phyloP scores from a whole-genome alignment of 306 rosid species.

The Lithocarpus polystachyus region DNA sequence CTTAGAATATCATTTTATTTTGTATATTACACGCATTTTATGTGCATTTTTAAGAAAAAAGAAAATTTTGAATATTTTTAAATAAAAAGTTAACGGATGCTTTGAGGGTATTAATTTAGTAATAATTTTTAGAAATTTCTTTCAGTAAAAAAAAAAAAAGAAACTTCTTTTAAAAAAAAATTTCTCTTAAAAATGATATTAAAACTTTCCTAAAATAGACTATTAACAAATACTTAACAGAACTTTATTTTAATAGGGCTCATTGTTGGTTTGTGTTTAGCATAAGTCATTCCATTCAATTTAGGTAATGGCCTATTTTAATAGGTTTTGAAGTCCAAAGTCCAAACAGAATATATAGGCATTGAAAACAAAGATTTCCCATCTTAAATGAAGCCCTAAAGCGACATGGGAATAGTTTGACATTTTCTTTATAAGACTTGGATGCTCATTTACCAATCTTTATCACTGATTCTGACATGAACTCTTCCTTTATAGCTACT shows the following conservation, averaged over 20 bases:
- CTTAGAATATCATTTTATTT: not conserved
- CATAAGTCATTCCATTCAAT: slow-evolving; percentile 35
- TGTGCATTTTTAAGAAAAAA: not conserved
- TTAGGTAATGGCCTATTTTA: slow-evolving; percentile 29
- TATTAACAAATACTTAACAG: no score
- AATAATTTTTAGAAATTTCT: no score
- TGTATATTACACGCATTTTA: not conserved
- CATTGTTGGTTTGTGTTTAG: slow-evolving; percentile 45
- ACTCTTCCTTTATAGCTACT: slow-evolving; percentile 8
- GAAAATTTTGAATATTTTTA: no score
- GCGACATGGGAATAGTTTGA: slow-evolving; percentile 10
- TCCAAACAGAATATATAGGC: slow-evolving; percentile 34
- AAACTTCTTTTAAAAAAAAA: no score
- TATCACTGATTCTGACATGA: slow-evolving; percentile 14
- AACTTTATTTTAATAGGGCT: slow-evolving; percentile 4
- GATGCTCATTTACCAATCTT: slow-evolving; percentile 18
- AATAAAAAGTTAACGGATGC: no score
- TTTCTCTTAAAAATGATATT: not conserved
- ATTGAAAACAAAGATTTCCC: slow-evolving; percentile 21
- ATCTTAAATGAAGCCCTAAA: slow-evolving; percentile 22
- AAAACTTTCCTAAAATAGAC: not conserved
- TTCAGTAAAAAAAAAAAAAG: no score
- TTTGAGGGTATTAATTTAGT: no score
- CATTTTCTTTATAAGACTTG: slow-evolving; percentile 18
- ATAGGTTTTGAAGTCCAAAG: slow-evolving; percentile 16